phyloP scores from a whole-genome alignment of 441 rosid genomes.

The Cnidoscolus chayamansa region DNA sequence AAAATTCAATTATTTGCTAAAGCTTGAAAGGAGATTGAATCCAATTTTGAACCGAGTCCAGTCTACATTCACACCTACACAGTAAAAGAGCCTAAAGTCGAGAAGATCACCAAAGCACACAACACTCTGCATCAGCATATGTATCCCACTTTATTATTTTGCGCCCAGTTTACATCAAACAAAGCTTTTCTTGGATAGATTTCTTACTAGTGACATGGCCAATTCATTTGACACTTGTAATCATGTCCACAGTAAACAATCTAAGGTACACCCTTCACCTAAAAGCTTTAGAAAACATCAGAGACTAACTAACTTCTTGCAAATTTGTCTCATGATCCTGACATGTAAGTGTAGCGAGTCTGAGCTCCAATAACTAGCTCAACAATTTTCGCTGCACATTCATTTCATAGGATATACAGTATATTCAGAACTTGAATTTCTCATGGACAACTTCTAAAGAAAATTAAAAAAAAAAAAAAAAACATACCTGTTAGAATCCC shows the following conservation, averaged over 20 bases:
- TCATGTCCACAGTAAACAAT: background rate
- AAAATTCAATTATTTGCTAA: no score
- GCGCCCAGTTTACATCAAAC: background rate
- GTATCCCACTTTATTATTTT: background rate
- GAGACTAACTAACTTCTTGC: slow-evolving; percentile 18
- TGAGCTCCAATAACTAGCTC: slow-evolving; percentile 83
- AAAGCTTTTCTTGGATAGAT: background rate
- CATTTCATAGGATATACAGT: slow-evolving; percentile 1
- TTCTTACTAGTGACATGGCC: no score
- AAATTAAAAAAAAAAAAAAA: background rate
- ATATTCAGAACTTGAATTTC: background rate
- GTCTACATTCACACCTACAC: no score
- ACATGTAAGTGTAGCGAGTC: slow-evolving; percentile 83
- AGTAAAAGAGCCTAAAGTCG: no score
- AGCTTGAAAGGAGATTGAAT: no score
- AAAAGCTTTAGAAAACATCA: background rate
- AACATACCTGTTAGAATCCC: slow-evolving; percentile 71
- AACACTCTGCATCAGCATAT: no score
- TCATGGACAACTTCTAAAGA: background rate
- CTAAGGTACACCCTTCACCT: slow-evolving; percentile 1
- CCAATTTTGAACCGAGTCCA: no score
- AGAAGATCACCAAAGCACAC: background rate
- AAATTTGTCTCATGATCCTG: slow-evolving; percentile 59
- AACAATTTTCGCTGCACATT: slow-evolving; percentile 62
- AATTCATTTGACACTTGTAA: background rate